A percentile compares a stretch with the other conserved stretches of the same genome.
These are phyloP conservation scores for Cymodocea nodosa DNA, from an alignment of 116 monocot species.

Conservation along the genomic window DNA sequence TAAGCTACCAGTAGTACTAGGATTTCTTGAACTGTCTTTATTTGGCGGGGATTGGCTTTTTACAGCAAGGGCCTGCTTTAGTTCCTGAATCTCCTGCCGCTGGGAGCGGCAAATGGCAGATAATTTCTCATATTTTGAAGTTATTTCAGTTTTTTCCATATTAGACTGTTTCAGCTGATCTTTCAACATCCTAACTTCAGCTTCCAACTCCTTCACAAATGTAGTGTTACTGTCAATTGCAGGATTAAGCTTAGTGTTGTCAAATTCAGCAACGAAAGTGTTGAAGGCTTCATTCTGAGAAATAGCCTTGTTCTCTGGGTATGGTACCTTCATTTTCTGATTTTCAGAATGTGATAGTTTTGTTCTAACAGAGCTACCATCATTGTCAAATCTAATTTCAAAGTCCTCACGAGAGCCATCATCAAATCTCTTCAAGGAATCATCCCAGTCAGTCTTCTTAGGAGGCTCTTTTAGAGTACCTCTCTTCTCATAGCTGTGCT, in stretches of 20 bases:
- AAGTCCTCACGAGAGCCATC: constrained; percentile 28
- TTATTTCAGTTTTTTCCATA: constrained; percentile 57
- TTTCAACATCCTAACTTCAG: constrained; percentile 51
- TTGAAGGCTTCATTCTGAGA: constrained; percentile 47
- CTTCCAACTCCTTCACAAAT: constrained; percentile 37
- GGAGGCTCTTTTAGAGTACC: constrained; percentile 9
- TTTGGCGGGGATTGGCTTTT: constrained; percentile 14
- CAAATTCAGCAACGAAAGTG: constrained; percentile 58
- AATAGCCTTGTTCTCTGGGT: constrained; percentile 10
- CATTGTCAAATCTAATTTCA: constrained; percentile 43
- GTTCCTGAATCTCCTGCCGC: constrained; percentile 75
- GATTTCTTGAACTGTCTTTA: constrained; percentile 24
- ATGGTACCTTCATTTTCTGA: constrained; percentile 8
- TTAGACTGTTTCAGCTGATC: constrained; percentile 66
- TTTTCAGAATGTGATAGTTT: constrained; percentile 11
- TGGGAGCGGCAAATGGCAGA: constrained; percentile 81
- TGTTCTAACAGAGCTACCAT: constrained; percentile 12
- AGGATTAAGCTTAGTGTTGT: constrained; percentile 22
- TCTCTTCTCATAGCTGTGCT: constrained; percentile 16
- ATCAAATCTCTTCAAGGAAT: constrained; percentile 12
- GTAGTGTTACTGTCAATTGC: constrained; percentile 3
- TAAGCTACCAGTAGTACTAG: constrained; percentile 13
- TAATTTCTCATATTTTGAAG: constrained; percentile 68
- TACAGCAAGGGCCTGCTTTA: constrained; percentile 36
- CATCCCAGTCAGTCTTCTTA: constrained; percentile 6